Base-by-base conservation (phyloP, 176 grass and related monocot species). In the Musa itinerans region DNA sequence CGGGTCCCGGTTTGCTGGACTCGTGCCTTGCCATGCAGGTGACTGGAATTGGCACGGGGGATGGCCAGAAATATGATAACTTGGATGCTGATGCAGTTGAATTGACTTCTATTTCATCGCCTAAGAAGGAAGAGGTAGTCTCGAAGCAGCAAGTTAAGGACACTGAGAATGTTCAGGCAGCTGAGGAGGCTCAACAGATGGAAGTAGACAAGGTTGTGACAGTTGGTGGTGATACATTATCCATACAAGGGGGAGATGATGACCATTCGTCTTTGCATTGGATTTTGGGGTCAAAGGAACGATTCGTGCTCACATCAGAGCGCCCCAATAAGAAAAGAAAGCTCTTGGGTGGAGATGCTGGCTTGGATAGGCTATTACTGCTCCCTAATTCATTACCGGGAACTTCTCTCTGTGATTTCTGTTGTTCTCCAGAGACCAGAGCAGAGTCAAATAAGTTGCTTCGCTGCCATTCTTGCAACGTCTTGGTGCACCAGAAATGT, bases 281-380 rank as follows among this genome's bases (percentile, higher is more conserved):
- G 85, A 58, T 87, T 23, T 76, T 99, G 49, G 85, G 91, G 21
- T 80, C 86, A 14, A 91, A 78, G 72, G 89, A 89, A 25, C 84
- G 96, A 14, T 89, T 86, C 43, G 76, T 86, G 67, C 96, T 99
- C 78, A 95, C 96, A 74, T 89, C 96, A 0, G 91, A 99, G 80
- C 85, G 96, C 20, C 96, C 96, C 20, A 99, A 94, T 71, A 99
- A 99, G 86, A 99, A 99, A 78, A 88, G 92, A 64, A 99, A 99
- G 81, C 91, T 94, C 43, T 62, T 99, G 69, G 96, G 96, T 26
- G 83, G 69, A 64, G 67, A 89, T 83, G 96, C 96, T 71, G 96
- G 96, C 65, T 76, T 99, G 59, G 78, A 99, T 67, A 85, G 81
- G 79, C 84, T 99, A 58, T 59, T 99, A 73, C 52, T 82, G 20